Conservation (phyloP, 2,329 filamentous ascomycete species). For the Penicillium sp. region DNA sequence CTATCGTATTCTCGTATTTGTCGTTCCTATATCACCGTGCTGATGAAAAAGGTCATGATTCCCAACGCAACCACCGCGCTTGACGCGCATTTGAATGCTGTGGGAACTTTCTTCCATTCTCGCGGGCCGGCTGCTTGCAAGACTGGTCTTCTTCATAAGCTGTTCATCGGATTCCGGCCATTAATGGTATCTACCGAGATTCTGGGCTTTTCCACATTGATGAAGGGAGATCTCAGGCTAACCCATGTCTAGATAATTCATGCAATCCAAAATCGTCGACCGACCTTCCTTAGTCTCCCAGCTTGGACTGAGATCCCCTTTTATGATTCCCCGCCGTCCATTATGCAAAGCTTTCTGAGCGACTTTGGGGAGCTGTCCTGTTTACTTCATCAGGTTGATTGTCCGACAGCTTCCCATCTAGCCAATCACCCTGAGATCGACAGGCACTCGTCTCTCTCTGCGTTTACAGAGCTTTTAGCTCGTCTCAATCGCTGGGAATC, state of each 20-base stretch:
- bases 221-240: too few relatives aligned
- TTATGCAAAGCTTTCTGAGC: constrained; percentile 32
- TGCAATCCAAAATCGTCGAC: constrained; percentile 31
- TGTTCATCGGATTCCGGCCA: constrained; percentile 49
- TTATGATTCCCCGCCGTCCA: constrained; percentile 23
- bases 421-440: neutral
- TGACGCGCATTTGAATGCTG: constrained; percentile 40
- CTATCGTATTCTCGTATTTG: neutral
- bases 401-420: neutral
- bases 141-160: constrained; percentile 39
- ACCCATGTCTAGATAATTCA: constrained; percentile 33
- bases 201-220: too few relatives aligned
- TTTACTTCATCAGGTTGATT: constrained; percentile 25
- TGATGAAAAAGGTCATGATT: constrained; percentile 35
- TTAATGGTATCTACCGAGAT: constrained; percentile 35
- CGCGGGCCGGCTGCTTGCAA: constrained; percentile 35
- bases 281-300: constrained; percentile 36
- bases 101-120: constrained; percentile 39
- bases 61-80: constrained; percentile 31
- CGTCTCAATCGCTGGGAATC: neutral
- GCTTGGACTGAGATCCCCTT: constrained; percentile 42
- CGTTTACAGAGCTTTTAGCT: neutral
- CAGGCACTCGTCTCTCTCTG: neutral
- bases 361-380: neutral
- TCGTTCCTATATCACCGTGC: neutral